Conservation (phyloP, 345 rosid species). For the Nephelium lappaceum region DNA sequence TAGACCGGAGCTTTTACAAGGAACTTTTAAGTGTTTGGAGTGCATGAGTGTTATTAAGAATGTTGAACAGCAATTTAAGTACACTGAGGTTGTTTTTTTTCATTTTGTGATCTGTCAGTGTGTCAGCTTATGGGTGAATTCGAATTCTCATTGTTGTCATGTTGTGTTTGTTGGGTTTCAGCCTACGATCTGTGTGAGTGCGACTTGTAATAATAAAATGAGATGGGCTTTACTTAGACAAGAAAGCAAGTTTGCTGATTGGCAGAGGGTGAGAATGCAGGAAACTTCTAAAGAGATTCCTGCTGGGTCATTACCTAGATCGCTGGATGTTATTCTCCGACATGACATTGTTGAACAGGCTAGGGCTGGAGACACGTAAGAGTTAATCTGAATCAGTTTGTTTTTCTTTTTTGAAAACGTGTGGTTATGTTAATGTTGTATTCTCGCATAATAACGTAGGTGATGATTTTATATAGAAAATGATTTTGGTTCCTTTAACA, state of each 20-base stretch:
- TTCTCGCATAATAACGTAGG: neutral
- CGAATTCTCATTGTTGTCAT: neutral
- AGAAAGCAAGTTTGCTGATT: conserved; percentile 95
- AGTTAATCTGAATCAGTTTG: neutral
- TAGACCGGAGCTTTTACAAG: conserved; percentile 92
- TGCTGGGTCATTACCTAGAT: conserved; percentile 93
- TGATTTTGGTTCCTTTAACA: conserved; percentile 29
- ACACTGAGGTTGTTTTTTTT: conserved; percentile 69
- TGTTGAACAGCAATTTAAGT: conserved; percentile 95
- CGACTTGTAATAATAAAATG: conserved; percentile 62
- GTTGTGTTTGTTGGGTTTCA: conserved; percentile 31
- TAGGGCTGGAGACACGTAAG: conserved; percentile 97
- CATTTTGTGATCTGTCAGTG: neutral
- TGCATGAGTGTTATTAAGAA: conserved; percentile 75
- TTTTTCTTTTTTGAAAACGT: neutral
- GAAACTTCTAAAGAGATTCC: conserved; percentile 98
- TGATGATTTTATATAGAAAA: neutral
- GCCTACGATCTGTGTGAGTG: conserved; percentile 83
- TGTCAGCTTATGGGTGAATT: neutral
- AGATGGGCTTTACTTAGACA: conserved; percentile 91
- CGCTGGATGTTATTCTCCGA: conserved; percentile 89
- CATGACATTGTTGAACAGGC: conserved; percentile 98
- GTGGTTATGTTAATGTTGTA: neutral
- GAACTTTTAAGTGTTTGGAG: conserved; percentile 87
- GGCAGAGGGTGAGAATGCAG: conserved; percentile 99